A percentile compares a stretch with the other conserved stretches of the same genome.
Conservation (phyloP, 106 monocot genomes). For the Dendrobium catenatum region DNA sequence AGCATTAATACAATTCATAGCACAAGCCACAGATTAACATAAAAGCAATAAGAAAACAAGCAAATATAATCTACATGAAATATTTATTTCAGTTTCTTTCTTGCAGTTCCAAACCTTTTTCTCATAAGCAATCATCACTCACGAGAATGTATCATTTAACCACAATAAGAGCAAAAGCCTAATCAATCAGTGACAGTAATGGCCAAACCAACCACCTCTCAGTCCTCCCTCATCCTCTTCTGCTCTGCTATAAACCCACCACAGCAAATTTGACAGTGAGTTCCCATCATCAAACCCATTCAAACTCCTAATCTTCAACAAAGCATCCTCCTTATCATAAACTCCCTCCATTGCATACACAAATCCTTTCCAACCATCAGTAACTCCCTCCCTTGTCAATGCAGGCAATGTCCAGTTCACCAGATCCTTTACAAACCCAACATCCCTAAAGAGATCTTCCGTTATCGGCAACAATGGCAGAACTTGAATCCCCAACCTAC, state of each 20-base stretch:
- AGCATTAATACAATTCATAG: too few relatives aligned
- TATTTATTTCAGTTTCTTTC: background rate
- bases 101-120: background rate
- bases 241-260: slow-evolving; percentile 82
- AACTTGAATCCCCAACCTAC: slow-evolving; percentile 81
- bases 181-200: slow-evolving; percentile 32
- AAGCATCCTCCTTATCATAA: slow-evolving; percentile 51
- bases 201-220: slow-evolving; percentile 36
- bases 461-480: slow-evolving; percentile 73
- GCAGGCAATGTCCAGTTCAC: slow-evolving; percentile 72
- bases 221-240: slow-evolving; percentile 22
- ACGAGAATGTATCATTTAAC: background rate
- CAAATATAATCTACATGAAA: background rate
- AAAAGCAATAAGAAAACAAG: background rate
- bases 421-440: slow-evolving; percentile 44
- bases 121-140: background rate
- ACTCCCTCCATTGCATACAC: slow-evolving; percentile 81
- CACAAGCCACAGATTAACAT: too few relatives aligned
- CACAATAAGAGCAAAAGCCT: background rate
- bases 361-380: slow-evolving; percentile 94
- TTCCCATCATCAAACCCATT: slow-evolving; percentile 78
- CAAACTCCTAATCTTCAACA: slow-evolving; percentile 51
- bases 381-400: slow-evolving; percentile 64
- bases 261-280: slow-evolving; percentile 78
- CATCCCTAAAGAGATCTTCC: slow-evolving; percentile 61